Percentiles rank a stretch among this genome's conserved stretches.
Conservation (phyloP, 495 filamentous ascomycete species). For the Parmelia sp. region DNA sequence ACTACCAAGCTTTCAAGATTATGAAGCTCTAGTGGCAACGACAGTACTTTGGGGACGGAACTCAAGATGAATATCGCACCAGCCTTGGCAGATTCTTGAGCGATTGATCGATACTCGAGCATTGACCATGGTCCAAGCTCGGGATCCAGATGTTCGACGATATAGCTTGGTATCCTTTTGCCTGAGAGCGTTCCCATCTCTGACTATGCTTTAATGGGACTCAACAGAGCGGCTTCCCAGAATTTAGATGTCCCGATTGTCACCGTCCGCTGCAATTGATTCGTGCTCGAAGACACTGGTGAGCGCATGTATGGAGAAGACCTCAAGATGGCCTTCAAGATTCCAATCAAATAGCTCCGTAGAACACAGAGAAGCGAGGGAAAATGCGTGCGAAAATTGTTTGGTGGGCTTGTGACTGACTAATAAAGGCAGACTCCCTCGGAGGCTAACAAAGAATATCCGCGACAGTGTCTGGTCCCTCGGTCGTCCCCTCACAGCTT, state of each 20-base stretch:
- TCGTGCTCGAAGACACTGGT: too few species aligned
- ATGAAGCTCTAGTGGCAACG: conserved; percentile 58
- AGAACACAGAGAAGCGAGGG: neutral
- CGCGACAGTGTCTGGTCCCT: neutral
- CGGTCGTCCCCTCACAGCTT: neutral
- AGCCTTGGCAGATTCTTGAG: conserved; percentile 62
- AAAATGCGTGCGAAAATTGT: neutral
- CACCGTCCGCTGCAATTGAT: neutral
- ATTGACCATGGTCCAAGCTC: conserved; percentile 93
- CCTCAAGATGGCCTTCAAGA: too few species aligned
- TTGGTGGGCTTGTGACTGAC: conserved; percentile 3
- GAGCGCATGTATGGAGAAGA: neutral
- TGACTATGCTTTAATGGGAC: neutral
- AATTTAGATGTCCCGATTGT: too few species aligned
- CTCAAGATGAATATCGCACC: conserved; percentile 74
- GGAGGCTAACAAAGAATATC: neutral
- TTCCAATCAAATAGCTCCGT: too few species aligned
- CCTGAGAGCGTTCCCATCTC: neutral
- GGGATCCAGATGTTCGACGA: conserved; percentile 88
- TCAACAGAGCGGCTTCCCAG: neutral
- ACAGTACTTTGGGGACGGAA: conserved; percentile 64
- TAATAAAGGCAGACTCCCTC: neutral
- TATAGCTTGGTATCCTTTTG: conserved; percentile 55
- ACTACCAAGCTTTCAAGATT: conserved; percentile 55
- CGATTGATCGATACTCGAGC: conserved; percentile 83